These are phyloP conservation scores for Entrophospora sp. DNA, from an alignment of 192 early-diverging fungal species.

Conservation along the genomic window DNA sequence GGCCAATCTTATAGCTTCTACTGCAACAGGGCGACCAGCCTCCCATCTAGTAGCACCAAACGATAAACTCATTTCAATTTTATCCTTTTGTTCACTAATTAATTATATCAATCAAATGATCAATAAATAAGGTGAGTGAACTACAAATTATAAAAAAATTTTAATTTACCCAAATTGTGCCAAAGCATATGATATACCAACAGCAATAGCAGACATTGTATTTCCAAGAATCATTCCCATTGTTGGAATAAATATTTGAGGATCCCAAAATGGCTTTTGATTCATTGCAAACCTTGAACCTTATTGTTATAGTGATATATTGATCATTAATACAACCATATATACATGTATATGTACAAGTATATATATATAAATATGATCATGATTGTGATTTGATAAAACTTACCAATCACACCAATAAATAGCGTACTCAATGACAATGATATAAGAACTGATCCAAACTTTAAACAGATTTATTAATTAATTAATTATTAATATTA, in stretches of 20 bases:
- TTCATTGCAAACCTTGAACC: conserved; percentile 60
- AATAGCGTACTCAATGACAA: conserved; percentile 43
- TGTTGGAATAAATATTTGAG: conserved; percentile 77
- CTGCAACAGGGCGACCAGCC: conserved; percentile 60
- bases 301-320: neutral
- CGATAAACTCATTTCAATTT: conserved; percentile 44
- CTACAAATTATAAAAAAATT: conserved; percentile 12
- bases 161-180: conserved; percentile 46
- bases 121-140: neutral
- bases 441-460: conserved; percentile 37
- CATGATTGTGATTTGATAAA: neutral
- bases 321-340: neutral
- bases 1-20: conserved; percentile 64
- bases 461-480: conserved; percentile 16
- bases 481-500: neutral
- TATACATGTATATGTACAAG: too few relatives aligned
- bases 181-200: conserved; percentile 54
- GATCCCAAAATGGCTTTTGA: conserved; percentile 57
- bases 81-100: conserved; percentile 38
- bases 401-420: conserved; percentile 44
- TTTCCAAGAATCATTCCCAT: conserved; percentile 87
- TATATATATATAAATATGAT: too few relatives aligned
- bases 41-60: conserved; percentile 81
- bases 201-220: conserved; percentile 60
- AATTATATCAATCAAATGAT: neutral